These are phyloP conservation scores for Colletotrichum abscissum DNA, from an alignment of 2,329 filamentous ascomycete species.

Conservation along the genomic window DNA sequence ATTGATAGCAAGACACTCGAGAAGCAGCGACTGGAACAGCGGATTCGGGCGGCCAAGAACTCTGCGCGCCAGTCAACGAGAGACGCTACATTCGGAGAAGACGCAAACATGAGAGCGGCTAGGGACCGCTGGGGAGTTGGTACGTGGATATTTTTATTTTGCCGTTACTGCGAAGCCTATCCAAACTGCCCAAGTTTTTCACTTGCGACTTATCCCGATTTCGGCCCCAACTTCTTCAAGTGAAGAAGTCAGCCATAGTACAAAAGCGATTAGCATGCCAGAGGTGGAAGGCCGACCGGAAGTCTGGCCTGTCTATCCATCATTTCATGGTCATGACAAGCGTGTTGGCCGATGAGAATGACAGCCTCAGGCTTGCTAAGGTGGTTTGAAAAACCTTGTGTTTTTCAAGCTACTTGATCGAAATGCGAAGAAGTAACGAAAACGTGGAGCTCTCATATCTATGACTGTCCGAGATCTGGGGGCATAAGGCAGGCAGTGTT, in stretches of 20 bases:
- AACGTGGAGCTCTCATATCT: neutral
- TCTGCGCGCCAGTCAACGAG: constrained; percentile 5
- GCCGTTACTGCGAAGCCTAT: neutral
- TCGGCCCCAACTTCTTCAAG: neutral
- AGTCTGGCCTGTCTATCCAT: neutral
- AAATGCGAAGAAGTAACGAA: neutral
- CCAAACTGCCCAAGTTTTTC: neutral
- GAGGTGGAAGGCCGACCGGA: neutral
- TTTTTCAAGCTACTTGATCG: neutral
- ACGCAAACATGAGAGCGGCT: constrained; percentile 1
- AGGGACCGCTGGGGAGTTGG: constrained; percentile 17
- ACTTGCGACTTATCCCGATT: neutral
- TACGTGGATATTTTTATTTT: neutral
- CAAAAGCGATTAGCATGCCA: neutral
- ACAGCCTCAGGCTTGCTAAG: neutral
- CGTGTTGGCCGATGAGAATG: neutral
- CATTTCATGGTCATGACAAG: neutral
- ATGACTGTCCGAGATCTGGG: neutral
- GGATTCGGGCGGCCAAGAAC: constrained; percentile 6
- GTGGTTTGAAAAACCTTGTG: neutral
- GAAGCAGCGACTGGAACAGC: constrained; percentile 22
- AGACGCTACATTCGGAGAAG: constrained; percentile 1
- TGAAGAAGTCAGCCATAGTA: neutral
- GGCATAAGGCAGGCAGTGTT: neutral
- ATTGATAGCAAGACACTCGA: constrained; percentile 14